Conservation (phyloP, 352 stramenopile genomes). For the Phytophthora boehmeriae region DNA sequence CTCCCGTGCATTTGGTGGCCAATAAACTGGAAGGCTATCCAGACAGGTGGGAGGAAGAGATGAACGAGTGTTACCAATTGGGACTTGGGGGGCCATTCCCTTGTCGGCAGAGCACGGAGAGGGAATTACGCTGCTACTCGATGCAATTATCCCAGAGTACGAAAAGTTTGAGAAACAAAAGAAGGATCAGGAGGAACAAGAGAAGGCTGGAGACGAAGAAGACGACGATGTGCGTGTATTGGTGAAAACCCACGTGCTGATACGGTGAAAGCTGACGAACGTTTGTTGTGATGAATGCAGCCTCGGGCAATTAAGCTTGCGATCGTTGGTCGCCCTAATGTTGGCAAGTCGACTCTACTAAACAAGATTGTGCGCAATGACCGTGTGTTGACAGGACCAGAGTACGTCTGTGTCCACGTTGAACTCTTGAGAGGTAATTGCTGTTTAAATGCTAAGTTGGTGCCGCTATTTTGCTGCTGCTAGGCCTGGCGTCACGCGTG, state of each 20-base stretch:
- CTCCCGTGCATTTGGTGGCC: conserved; percentile 72
- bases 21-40: conserved; percentile 83
- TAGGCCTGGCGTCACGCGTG: conserved; percentile 82
- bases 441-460: conserved; percentile 1
- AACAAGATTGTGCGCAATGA: conserved; percentile 86
- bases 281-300: conserved; percentile 32
- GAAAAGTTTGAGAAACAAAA: conserved; percentile 68
- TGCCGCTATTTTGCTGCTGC: conserved; percentile 1
- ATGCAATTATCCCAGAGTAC: conserved; percentile 75
- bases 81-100: conserved; percentile 68
- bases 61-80: conserved; percentile 82
- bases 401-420: conserved; percentile 46
- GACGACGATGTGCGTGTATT: conserved; percentile 61
- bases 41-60: conserved; percentile 64
- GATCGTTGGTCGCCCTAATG: conserved; percentile 81
- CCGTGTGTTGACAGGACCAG: conserved; percentile 78
- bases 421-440: neutral
- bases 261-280: conserved; percentile 3
- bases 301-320: conserved; percentile 73
- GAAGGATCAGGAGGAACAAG: conserved; percentile 32
- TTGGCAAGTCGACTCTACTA: conserved; percentile 83
- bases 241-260: neutral
- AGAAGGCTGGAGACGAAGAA: conserved; percentile 38
- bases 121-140: conserved; percentile 68
- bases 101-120: conserved; percentile 83